Conservation (phyloP, 805 yeast species). For the Nakazawaea ambrosiae region DNA sequence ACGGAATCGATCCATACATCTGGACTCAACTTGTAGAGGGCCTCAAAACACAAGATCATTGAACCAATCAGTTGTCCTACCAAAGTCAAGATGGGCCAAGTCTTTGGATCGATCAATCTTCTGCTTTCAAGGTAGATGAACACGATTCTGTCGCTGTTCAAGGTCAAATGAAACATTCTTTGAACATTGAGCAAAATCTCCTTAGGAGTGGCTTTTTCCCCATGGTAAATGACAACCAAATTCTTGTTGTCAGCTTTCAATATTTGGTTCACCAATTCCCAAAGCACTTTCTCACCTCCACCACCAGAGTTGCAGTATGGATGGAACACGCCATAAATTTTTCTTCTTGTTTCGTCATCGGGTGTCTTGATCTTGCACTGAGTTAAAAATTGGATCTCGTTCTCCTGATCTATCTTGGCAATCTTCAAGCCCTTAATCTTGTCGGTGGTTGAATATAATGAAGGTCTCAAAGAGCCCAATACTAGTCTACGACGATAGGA, state of each 20-base stretch:
- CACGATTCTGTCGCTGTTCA: constrained; percentile 45
- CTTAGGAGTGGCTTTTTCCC: constrained; percentile 47
- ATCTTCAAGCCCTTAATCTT: constrained; percentile 17
- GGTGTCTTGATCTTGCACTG: constrained; percentile 24
- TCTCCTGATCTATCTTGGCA: constrained; percentile 15
- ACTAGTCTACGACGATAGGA: constrained; percentile 25
- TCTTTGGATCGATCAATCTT: constrained; percentile 55
- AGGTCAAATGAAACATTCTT: constrained; percentile 47
- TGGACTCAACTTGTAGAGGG: constrained; percentile 61
- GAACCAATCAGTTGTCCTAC: constrained; percentile 88
- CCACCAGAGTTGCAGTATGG: constrained; percentile 97
- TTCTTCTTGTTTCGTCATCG: constrained; percentile 30
- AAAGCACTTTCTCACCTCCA: constrained; percentile 94
- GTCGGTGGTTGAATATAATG: constrained; percentile 22
- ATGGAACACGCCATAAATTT: constrained; percentile 82
- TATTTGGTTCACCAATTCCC: constrained; percentile 86
- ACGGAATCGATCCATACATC: constrained; percentile 93
- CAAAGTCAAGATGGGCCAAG: constrained; percentile 77
- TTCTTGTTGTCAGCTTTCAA: constrained; percentile 39
- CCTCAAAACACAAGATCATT: constrained; percentile 58
- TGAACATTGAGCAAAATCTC: constrained; percentile 45
- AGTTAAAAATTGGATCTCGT: constrained; percentile 15
- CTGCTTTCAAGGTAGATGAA: constrained; percentile 54
- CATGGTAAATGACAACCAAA: constrained; percentile 68
- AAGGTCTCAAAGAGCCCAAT: constrained; percentile 23